Evolutionary conservation across 108 stramenopile genomes (phyloP).

Genomic region (Pseudonitzschia multiseries): DNA sequence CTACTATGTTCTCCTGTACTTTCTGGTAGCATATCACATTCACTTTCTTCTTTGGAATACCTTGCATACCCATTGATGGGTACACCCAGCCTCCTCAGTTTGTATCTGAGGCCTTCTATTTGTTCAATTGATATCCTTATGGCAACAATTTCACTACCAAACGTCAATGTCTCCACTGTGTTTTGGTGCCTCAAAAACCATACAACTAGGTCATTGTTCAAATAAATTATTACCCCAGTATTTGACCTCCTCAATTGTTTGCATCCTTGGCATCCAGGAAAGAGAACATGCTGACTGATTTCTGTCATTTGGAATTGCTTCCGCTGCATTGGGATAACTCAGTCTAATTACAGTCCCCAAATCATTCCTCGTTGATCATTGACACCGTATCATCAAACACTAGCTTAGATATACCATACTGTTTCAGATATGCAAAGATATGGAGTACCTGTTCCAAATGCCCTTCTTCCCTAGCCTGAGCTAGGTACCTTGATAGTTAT

Average conservation of each 20-base stretch:
- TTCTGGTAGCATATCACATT: constrained; percentile 51
- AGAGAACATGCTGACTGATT: background rate
- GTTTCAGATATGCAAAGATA: no score
- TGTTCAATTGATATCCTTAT: constrained; percentile 19
- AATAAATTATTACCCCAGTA: constrained; percentile 55
- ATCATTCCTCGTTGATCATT: background rate
- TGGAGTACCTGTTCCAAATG: constrained; percentile 47
- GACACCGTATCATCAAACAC: constrained; percentile 36
- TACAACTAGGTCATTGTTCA: constrained; percentile 48
- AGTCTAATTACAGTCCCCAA: background rate
- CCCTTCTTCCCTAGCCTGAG: constrained; percentile 38
- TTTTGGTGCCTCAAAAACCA: constrained; percentile 55
- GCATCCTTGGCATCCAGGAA: constrained; percentile 57
- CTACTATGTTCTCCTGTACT: constrained; percentile 37
- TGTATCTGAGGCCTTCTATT: constrained; percentile 45
- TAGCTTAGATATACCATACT: constrained; percentile 36
- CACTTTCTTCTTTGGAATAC: constrained; percentile 54
- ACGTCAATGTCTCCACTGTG: constrained; percentile 53
- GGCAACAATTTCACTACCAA: constrained; percentile 51
- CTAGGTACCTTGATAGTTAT: constrained; percentile 38
- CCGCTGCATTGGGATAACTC: no score
- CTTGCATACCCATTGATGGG: constrained; percentile 33
- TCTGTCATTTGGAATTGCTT: no score
- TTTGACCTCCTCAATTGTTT: constrained; percentile 47
- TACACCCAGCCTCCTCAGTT: constrained; percentile 58